These are phyloP conservation scores for Boletus sp. DNA, from an alignment of 1,284 basidiomycete species.

Conservation along the genomic window DNA sequence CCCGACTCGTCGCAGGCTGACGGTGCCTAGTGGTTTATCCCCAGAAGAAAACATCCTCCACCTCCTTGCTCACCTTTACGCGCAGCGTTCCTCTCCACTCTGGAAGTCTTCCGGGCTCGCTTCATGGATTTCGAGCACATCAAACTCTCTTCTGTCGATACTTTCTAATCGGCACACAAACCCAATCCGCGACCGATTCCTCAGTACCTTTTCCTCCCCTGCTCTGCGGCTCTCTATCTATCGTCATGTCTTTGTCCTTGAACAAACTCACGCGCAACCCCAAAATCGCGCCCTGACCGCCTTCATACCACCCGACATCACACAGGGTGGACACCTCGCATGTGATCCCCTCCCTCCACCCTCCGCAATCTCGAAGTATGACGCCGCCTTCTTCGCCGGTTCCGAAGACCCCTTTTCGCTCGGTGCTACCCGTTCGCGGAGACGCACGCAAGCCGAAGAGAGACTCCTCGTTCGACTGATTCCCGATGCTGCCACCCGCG, in stretches of 20 bases:
- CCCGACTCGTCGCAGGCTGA: conserved; percentile 8
- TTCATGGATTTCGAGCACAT: conserved; percentile 66
- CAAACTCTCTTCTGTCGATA: conserved; percentile 39
- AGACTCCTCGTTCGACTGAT: conserved; percentile 51
- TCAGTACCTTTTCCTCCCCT: conserved; percentile 40
- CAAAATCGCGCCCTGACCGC: conserved; percentile 50
- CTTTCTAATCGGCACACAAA: conserved; percentile 35
- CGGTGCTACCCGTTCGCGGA: conserved; percentile 30
- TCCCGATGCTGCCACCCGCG: conserved; percentile 52
- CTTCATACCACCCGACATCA: conserved; percentile 62
- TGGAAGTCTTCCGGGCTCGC: conserved; percentile 65
- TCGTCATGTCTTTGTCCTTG: conserved; percentile 72
- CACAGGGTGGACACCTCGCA: conserved; percentile 53
- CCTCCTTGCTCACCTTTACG: conserved; percentile 83
- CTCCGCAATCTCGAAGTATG: conserved; percentile 56
- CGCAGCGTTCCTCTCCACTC: conserved; percentile 64
- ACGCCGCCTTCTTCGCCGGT: conserved; percentile 67
- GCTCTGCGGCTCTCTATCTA: conserved; percentile 54
- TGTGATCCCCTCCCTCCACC: conserved; percentile 81
- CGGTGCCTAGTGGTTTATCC: conserved; percentile 35
- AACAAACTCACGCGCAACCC: conserved; percentile 45
- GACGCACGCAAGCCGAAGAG: conserved; percentile 45
- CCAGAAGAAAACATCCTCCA: conserved; percentile 48
- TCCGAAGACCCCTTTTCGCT: conserved; percentile 48
- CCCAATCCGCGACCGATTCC: conserved; percentile 38